These are phyloP conservation scores for Aspergillus hortae DNA, from an alignment of 2,329 filamentous ascomycete genomes.

Conservation along the genomic window DNA sequence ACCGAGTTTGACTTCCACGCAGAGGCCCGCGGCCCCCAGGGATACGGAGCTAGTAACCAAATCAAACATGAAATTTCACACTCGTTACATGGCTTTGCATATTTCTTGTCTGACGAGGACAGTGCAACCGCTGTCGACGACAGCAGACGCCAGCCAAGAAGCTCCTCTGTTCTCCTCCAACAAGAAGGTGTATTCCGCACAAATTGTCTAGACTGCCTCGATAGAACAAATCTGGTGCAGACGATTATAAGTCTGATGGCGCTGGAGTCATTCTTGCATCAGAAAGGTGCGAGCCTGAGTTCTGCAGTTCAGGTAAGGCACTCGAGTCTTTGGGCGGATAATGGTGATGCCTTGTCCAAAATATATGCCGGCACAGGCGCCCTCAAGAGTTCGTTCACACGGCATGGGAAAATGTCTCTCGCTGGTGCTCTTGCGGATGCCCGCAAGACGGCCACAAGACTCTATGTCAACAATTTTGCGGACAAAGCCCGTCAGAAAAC, in stretches of 20 bases:
- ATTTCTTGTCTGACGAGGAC: constrained; percentile 76
- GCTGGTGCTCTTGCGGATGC: constrained; percentile 93
- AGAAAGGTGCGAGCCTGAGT: constrained; percentile 64
- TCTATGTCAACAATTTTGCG: constrained; percentile 97
- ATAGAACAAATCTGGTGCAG: constrained; percentile 93
- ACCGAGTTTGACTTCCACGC: constrained; percentile 97
- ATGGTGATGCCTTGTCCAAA: constrained; percentile 87
- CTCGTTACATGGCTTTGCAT: constrained; percentile 86
- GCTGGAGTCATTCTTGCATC: constrained; percentile 75
- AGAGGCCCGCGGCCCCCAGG: constrained; percentile 78
- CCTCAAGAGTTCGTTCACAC: constrained; percentile 90
- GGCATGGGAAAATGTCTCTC: constrained; percentile 91
- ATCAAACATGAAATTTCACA: constrained; percentile 75
- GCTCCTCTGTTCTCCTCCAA: constrained; percentile 68
- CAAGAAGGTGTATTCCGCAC: constrained; percentile 95
- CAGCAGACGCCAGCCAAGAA: constrained; percentile 39
- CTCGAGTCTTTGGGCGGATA: constrained; percentile 93
- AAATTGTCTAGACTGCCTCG: constrained; percentile 93
- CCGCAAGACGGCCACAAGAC: constrained; percentile 85
- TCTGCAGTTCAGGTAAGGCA: constrained; percentile 90
- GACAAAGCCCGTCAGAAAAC: constrained; percentile 91
- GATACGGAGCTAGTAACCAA: constrained; percentile 85
- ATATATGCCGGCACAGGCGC: constrained; percentile 97
- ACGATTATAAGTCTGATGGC: constrained; percentile 94
- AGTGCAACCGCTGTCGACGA: constrained; percentile 38